phyloP scores from a whole-genome alignment of 768 basidiomycete species.

The Phanerodontia chrysosporium region DNA sequence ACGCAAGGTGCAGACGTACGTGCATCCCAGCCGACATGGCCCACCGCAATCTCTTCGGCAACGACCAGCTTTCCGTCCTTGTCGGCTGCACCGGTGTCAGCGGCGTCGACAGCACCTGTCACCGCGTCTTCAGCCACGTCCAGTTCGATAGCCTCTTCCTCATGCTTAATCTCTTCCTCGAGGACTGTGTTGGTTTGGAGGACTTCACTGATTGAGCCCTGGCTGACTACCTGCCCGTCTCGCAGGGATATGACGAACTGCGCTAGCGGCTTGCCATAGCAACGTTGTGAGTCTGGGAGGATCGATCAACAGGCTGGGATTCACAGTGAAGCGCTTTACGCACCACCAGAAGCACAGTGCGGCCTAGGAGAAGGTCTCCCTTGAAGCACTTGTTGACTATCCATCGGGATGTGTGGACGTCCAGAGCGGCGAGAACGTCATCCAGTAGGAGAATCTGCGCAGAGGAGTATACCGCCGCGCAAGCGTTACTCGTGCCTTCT shows the following conservation, averaged over 20 bases:
- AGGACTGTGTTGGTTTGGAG: slow-evolving; percentile 34
- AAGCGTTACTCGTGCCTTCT: slow-evolving; percentile 40
- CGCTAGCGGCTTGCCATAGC: slow-evolving; percentile 48
- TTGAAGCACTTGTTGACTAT: slow-evolving; percentile 43
- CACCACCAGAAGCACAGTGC: slow-evolving; percentile 47
- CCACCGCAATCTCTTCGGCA: slow-evolving; percentile 58
- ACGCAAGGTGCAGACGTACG: slow-evolving; percentile 20
- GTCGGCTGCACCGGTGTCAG: slow-evolving; percentile 10
- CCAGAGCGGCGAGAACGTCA: slow-evolving; percentile 35
- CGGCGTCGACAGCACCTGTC: not conserved
- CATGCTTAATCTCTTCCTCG: slow-evolving; percentile 19
- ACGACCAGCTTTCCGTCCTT: slow-evolving; percentile 55
- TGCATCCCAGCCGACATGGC: slow-evolving; percentile 50
- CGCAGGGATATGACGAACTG: slow-evolving; percentile 53
- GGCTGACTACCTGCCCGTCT: slow-evolving; percentile 50
- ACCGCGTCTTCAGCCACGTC: slow-evolving; percentile 15
- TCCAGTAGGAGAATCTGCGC: slow-evolving; percentile 35
- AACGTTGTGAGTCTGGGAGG: slow-evolving; percentile 46
- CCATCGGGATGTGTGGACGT: slow-evolving; percentile 43
- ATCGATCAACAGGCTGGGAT: slow-evolving; percentile 21
- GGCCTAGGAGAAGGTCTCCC: slow-evolving; percentile 37
- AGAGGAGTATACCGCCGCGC: slow-evolving; percentile 36
- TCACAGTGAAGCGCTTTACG: slow-evolving; percentile 29
- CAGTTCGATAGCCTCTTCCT: slow-evolving; percentile 19
- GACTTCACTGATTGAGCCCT: slow-evolving; percentile 41